phyloP scores from a whole-genome alignment of 2,329 filamentous ascomycete genomes.

The Alternaria longipes region DNA sequence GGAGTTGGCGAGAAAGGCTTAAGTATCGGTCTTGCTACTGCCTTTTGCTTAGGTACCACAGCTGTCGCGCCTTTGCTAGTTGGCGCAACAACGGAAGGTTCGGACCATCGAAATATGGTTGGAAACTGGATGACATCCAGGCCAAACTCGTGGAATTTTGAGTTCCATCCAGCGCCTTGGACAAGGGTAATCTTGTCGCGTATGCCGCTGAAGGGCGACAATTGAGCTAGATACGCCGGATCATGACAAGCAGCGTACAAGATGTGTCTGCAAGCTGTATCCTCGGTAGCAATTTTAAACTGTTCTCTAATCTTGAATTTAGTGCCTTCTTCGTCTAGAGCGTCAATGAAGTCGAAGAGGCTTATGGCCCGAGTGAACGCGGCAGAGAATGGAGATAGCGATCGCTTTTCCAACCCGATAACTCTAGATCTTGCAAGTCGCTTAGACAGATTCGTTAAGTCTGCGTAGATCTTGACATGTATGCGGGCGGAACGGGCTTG shows the following conservation, averaged over 20 bases:
- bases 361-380: conserved; percentile 67
- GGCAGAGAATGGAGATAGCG: conserved; percentile 64
- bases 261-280: conserved; percentile 70
- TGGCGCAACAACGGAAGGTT: conserved; percentile 13
- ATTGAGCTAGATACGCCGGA: conserved; percentile 64
- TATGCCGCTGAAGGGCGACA: conserved; percentile 62
- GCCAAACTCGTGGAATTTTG: conserved; percentile 62
- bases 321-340: conserved; percentile 67
- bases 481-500: conserved; percentile 61
- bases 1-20: background rate
- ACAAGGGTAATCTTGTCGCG: conserved; percentile 65
- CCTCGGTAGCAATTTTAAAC: conserved; percentile 64
- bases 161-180: conserved; percentile 60
- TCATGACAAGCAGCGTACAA: conserved; percentile 72
- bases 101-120: conserved; percentile 60
- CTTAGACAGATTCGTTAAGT: conserved; percentile 64
- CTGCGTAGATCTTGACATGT: conserved; percentile 66
- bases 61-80: conserved; percentile 11
- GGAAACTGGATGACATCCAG: conserved; percentile 63
- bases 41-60: conserved; percentile 12
- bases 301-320: conserved; percentile 66
- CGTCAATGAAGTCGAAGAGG: conserved; percentile 69
- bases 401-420: conserved; percentile 64
- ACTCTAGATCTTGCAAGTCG: conserved; percentile 60
- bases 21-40: conserved; percentile 9